Evolutionary conservation across 2,329 filamentous ascomycete species (phyloP), one percentile per base, ranked within the genome.

Genomic region (Sordariomycetes sp.): DNA sequence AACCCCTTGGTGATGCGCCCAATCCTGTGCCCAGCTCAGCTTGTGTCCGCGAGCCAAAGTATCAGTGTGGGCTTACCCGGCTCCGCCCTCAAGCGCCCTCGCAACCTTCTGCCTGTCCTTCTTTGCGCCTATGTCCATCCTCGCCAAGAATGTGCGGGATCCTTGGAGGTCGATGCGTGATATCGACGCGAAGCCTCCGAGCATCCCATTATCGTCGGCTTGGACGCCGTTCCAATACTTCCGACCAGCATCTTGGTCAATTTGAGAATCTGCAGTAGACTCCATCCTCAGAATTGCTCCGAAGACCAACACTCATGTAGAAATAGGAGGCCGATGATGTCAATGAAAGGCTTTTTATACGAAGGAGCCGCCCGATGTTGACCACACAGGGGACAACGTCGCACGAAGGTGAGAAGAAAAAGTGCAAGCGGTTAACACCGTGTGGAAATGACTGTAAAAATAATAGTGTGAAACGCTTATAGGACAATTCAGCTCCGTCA

Each of bases 1-100:
- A 95, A 68, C 0, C 82, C 83, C 37, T 81, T 70, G 0, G 86
- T 94, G 39, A 95, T 73, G 27, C 90, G 70, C 1, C 88, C 90
- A 37, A 94, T 93, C 1, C 88, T 78, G 42, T 24, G 37, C 20
- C 23, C 6, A 34, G 4, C 17, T 26, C 12, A 34, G 32, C 24
- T 11, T 8, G 30, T 12, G 30, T 17, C 6, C 10, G 8, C 18
- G 17, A 32, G 21, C 8, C 21, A 24, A n/a, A 24, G n/a, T n/a
- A 8, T n/a, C 8, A 15, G 6, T 10, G 6, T 21, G 14, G 3
- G 46, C 57, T 32, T 34, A 63, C 59, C 60, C 61, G 36, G 59
- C 58, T 12, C 59, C 59, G 8, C 53, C 59, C 31, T 64, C 61
- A 2, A 63, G 44, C 10, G 46, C 57, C 3, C 42, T 45, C 1